Conservation (phyloP, 2,329 filamentous ascomycete genomes). For the Claviceps africana region DNA sequence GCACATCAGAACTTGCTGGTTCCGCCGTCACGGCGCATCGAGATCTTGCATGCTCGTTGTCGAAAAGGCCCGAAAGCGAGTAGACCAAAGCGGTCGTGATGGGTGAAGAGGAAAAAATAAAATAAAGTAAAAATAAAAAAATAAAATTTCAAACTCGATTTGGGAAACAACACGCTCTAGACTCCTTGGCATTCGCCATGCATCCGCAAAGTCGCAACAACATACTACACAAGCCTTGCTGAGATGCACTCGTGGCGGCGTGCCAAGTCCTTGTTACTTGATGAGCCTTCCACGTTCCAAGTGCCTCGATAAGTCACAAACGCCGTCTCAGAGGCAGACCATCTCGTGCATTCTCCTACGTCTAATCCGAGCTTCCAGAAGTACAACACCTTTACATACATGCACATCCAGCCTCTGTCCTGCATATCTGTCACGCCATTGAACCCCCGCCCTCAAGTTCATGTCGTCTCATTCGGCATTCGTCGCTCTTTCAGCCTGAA, state of each 20-base stretch:
- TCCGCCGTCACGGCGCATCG: too few relatives aligned
- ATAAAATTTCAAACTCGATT: not conserved
- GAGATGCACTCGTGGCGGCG: not conserved
- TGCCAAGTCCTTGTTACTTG: not conserved
- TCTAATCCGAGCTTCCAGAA: not conserved
- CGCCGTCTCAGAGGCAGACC: not conserved
- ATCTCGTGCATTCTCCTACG: not conserved
- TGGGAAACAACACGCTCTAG: not conserved
- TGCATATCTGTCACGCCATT: not conserved
- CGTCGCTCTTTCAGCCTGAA: conserved; percentile 43
- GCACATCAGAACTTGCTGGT: too few relatives aligned
- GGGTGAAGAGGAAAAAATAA: not conserved
- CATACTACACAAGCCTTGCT: not conserved
- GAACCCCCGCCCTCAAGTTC: not conserved
- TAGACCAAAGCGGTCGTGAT: not conserved
- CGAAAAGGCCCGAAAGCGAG: not conserved
- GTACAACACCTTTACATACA: not conserved
- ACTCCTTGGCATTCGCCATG: not conserved
- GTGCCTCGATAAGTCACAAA: not conserved
- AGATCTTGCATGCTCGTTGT: too few relatives aligned
- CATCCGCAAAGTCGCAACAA: not conserved
- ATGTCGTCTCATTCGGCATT: not conserved
- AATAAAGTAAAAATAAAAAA: too few relatives aligned
- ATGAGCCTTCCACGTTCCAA: not conserved
- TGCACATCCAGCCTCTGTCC: not conserved